Conservation (phyloP, 148 eudicot genomes). For the Suaeda aralocaspica region DNA sequence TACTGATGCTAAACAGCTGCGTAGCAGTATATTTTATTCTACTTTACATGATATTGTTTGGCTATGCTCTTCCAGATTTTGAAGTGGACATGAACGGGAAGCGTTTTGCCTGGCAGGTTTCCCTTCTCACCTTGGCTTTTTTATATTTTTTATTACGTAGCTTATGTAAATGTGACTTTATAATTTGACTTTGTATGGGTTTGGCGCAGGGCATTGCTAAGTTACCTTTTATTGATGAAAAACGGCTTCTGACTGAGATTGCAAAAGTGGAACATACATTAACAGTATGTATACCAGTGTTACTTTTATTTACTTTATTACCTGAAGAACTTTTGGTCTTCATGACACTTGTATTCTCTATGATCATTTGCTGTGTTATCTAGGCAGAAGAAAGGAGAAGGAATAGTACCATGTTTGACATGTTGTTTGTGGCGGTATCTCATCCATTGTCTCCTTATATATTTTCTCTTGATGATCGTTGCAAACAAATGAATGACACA, state of each 20-base stretch:
- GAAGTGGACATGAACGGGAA: constrained; percentile 97
- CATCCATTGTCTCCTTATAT: constrained; percentile 84
- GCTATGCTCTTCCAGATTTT: constrained; percentile 50
- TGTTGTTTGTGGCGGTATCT: constrained; percentile 76
- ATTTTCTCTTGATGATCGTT: constrained; percentile 82
- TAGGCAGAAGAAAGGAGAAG: constrained; percentile 88
- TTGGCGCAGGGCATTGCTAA: constrained; percentile 70
- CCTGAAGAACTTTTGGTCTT: neutral
- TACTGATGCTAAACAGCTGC: neutral
- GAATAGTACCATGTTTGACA: constrained; percentile 71
- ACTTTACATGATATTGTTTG: neutral
- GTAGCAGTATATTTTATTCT: neutral
- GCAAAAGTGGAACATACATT: constrained; percentile 71
- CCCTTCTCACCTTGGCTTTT: neutral
- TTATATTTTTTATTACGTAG: neutral
- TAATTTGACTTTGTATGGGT: constrained; percentile 10
- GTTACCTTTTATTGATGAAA: constrained; percentile 90
- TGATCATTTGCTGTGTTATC: constrained; percentile 3
- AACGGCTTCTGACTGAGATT: constrained; percentile 84
- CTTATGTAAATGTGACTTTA: constrained; percentile 5
- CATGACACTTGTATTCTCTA: neutral
- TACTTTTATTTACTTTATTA: neutral
- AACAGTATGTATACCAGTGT: constrained; percentile 46
- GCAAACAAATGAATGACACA: constrained; percentile 55
- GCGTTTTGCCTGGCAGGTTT: constrained; percentile 94